These are phyloP conservation scores for Hypoxylon subgilvum DNA, from an alignment of 495 filamentous ascomycete species.

Conservation along the genomic window DNA sequence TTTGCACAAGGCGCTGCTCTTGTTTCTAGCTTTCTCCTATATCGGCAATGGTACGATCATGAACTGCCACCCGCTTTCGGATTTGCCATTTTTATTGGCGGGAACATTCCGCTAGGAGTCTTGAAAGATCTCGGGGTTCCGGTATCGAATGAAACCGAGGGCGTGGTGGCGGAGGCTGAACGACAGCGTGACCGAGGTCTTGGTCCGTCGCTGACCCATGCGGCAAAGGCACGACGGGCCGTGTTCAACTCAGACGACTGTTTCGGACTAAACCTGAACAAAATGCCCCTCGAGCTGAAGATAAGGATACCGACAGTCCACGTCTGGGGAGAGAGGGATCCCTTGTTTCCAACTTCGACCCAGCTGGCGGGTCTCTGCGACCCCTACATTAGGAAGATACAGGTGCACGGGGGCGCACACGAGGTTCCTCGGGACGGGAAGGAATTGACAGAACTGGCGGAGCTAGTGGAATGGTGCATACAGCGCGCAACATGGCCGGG, in stretches of 20 bases:
- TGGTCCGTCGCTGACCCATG: slow-evolving; percentile 40
- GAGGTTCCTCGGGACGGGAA: slow-evolving; percentile 54
- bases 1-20: slow-evolving; percentile 67
- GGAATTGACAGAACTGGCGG: slow-evolving; percentile 41
- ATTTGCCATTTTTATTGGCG: slow-evolving; percentile 66
- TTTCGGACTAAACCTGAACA: slow-evolving; percentile 60
- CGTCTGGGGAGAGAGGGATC: slow-evolving; percentile 65
- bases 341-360: slow-evolving; percentile 58
- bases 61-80: slow-evolving; percentile 57
- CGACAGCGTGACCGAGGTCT: slow-evolving; percentile 37
- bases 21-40: slow-evolving; percentile 53
- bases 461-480: slow-evolving; percentile 50
- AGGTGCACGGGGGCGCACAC: slow-evolving; percentile 62
- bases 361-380: slow-evolving; percentile 64
- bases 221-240: slow-evolving; percentile 23
- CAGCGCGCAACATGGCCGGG: slow-evolving; percentile 33
- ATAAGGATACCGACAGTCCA: slow-evolving; percentile 68
- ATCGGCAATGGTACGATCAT: slow-evolving; percentile 44
- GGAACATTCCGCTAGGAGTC: slow-evolving; percentile 55
- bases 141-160: slow-evolving; percentile 51
- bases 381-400: slow-evolving; percentile 51
- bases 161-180: slow-evolving; percentile 44
- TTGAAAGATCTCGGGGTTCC: slow-evolving; percentile 59
- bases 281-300: slow-evolving; percentile 44
- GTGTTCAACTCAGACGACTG: slow-evolving; percentile 47